Evolutionary conservation across 2,329 filamentous ascomycete genomes (phyloP), one percentile per base, ranked within the genome.

Genomic region (Blastomyces gilchristii): DNA sequence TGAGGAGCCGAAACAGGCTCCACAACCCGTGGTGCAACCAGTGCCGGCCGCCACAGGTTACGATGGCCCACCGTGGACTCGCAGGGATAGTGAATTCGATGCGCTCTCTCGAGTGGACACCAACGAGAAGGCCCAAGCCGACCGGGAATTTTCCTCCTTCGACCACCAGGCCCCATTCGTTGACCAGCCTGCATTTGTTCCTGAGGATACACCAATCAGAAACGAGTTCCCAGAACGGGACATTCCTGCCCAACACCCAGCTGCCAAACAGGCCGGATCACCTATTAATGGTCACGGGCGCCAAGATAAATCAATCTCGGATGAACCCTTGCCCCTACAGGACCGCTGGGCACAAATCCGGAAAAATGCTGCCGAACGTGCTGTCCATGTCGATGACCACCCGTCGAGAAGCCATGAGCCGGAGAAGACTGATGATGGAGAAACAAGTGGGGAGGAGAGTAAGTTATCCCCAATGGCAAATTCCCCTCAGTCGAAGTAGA

Each of bases 331-430:
- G 22, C 58, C 63, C 28, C 79, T 80, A 3, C 82, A 88, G 67
- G 92, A 97, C 72, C 87, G 93, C 62, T 99, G 94, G 94, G 93
- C 93, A 0, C 91, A 96, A 76, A 97, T 97, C 68, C 86, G 92
- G 68, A 93, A 92, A 81, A 97, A 97, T 70, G 94, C 94, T 12
- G 91, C 91, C 3, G 88, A 94, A 65, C 84, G 91, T 64, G 89
- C 89, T 45, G 82, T 81, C 62, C 82, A 85, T 65, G 80, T 84
- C 53, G 85, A 83, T 62, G 88, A 91, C 68, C 86, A 89, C 69
- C 83, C 86, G 67, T 79, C 78, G 67, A 81, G 81, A 49, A 81
- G 81, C 54, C 83, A 79, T 53, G 80, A 84, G 68, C 83, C 78
- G 69, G 83, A 83, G 70, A 80, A 79, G 37, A 85, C 82, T 22